Base-by-base conservation (phyloP, 108 stramenopile species). In the Nitzschia inconspicua region DNA sequence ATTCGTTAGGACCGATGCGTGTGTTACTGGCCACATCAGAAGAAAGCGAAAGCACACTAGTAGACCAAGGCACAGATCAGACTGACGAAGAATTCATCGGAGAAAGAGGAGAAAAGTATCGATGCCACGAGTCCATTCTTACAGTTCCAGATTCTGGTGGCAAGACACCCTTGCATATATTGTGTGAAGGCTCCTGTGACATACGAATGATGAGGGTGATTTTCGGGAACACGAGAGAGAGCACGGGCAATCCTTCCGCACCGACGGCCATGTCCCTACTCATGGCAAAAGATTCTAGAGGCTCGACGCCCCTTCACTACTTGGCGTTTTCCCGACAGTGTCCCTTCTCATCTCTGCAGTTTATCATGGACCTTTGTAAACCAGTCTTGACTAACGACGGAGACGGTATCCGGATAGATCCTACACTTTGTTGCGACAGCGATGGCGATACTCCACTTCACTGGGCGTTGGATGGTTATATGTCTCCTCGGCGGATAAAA, bases 361-460 rank as follows among this genome's bases (percentile, higher is more conserved):
- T 62, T 14, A 47, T 70, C 37, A 70, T 70, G 68, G 60, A 55
- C 19, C 56, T 62, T 43, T 70, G 68, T 39, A 44, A 61, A 40
- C 54, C 68, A 14, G 39, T 22, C 4, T 5, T 30, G 16, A 6
- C 50, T 29, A 41, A 52, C 14, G 20, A 48, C 20, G 24, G 23
- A 14, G 10, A 22, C 23, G 3, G 27, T 25, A n/a, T 19, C 13
- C 25, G 32, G 19, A 54, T 41, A 16, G 68, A 70, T 56, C 60
- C 68, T 26, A 70, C 60, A 0, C 10, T 61, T 13, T 46, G 47
- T 1, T 11, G 22, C 1, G 70, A 72, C 47, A 24, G 8, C 7
- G 70, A 72, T 30, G 62, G 62, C 4, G 70, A 72, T 20, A 72
- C 59, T 11, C 70, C 70, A 9, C 49, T 72, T 10, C 70, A 72